phyloP scores from a whole-genome alignment of 2,329 filamentous ascomycete species.

The Claviceps sp. region DNA sequence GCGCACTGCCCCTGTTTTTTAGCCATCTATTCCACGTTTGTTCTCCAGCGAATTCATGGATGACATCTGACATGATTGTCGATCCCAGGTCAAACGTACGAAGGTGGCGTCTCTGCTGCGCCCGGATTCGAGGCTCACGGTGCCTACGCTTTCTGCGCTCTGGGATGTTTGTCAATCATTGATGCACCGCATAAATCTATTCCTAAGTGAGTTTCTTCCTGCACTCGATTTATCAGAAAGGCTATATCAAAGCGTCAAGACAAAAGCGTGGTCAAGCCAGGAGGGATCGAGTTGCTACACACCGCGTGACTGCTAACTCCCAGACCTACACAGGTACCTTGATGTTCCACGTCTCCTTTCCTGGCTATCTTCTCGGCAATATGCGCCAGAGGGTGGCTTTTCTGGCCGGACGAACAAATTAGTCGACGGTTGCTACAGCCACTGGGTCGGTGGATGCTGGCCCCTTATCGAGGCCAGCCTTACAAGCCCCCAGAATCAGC shows the following conservation, averaged over 20 bases:
- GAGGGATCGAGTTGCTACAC: neutral
- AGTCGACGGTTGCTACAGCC: conserved; percentile 95
- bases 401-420: conserved; percentile 93
- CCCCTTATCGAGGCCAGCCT: conserved; percentile 73
- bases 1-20: conserved; percentile 1
- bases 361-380: conserved; percentile 84
- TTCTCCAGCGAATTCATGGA: conserved; percentile 5
- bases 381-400: conserved; percentile 83
- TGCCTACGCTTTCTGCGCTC: conserved; percentile 87
- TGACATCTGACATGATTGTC: conserved; percentile 3
- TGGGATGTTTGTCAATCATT: conserved; percentile 78
- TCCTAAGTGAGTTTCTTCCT: conserved; percentile 41
- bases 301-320: conserved; percentile 18
- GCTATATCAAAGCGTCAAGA: neutral
- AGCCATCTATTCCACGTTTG: conserved; percentile 7
- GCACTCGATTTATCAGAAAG: neutral
- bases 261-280: neutral
- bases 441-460: conserved; percentile 96
- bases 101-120: conserved; percentile 80
- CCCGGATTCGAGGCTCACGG: conserved; percentile 89
- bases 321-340: conserved; percentile 43
- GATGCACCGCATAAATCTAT: conserved; percentile 66
- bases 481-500: conserved; percentile 31
- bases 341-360: conserved; percentile 63
- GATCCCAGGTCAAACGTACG: conserved; percentile 68